A percentile compares a stretch with the other conserved stretches of the same genome.
These are phyloP conservation scores for Fraxinus dipetala DNA, from an alignment of 305 asterid species.

Conservation along the genomic window DNA sequence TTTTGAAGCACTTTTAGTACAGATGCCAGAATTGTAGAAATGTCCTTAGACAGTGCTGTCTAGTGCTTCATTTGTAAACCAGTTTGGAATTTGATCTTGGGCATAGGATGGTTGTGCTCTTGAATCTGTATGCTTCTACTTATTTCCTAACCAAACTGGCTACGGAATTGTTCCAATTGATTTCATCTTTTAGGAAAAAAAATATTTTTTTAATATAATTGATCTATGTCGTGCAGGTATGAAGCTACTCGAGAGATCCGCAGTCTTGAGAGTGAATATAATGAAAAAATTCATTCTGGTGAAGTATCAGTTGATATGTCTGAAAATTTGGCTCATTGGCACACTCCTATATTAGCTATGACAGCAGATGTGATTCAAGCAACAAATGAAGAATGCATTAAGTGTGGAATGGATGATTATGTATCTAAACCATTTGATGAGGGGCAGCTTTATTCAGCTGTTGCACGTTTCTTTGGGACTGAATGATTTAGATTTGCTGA, in stretches of 20 bases:
- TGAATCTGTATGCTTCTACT: background rate
- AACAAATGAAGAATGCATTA: slow-evolving; percentile 56
- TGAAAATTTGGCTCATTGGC: slow-evolving; percentile 40
- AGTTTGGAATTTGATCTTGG: background rate
- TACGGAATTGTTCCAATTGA: background rate
- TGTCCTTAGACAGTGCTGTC: background rate
- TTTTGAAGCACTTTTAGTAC: background rate
- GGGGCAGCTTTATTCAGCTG: slow-evolving; percentile 63
- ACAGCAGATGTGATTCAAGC: slow-evolving; percentile 75
- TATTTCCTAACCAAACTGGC: background rate
- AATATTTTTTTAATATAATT: background rate
- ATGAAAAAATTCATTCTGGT: slow-evolving; percentile 28
- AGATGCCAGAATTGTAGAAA: background rate
- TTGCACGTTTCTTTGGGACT: slow-evolving; percentile 56
- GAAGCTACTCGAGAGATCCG: slow-evolving; percentile 68
- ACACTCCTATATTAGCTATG: slow-evolving; percentile 80
- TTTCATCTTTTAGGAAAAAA: background rate
- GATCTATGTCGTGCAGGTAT: slow-evolving; percentile 40
- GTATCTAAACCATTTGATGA: slow-evolving; percentile 72
- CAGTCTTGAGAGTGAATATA: slow-evolving; percentile 45
- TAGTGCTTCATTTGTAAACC: background rate
- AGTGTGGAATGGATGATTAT: slow-evolving; percentile 78
- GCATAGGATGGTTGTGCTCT: background rate
- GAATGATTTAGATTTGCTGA: slow-evolving; percentile 25
- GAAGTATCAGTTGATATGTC: slow-evolving; percentile 21